Evolutionary conservation across 2,329 filamentous ascomycete species (phyloP).

Genomic region (Alternaria sp.): DNA sequence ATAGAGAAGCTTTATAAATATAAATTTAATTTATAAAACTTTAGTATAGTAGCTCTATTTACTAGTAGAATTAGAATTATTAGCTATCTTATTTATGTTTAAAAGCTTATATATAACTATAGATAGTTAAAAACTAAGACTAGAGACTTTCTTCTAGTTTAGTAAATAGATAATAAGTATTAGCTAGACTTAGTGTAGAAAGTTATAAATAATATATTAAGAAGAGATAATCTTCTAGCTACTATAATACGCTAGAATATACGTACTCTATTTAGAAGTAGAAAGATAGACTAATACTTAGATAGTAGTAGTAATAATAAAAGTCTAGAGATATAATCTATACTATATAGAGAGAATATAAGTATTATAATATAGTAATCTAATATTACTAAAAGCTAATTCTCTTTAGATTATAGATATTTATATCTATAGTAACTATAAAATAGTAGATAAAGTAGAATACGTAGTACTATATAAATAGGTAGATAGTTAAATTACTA

Average conservation of each 20-base stretch:
- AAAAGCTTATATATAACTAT: constrained; percentile 17
- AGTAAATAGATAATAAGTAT: constrained; percentile 13
- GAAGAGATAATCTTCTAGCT: constrained; percentile 3
- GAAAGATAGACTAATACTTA: constrained; percentile 5
- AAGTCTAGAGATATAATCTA: constrained; percentile 9
- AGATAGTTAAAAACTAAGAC: constrained; percentile 14
- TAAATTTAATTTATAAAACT: constrained; percentile 16
- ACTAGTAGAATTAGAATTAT: constrained; percentile 24
- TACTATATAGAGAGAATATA: constrained; percentile 14
- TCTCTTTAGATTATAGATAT: constrained; percentile 18
- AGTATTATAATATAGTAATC: not conserved
- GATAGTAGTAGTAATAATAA: not conserved
- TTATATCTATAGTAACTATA: constrained; percentile 18
- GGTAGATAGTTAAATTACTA: constrained; percentile 6
- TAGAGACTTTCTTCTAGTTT: constrained; percentile 22
- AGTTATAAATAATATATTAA: constrained; percentile 12
- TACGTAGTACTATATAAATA: constrained; percentile 5
- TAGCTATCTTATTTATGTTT: constrained; percentile 16
- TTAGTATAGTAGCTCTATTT: constrained; percentile 21
- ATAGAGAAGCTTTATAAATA: constrained; percentile 19
- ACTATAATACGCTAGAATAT: not conserved
- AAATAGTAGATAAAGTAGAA: constrained; percentile 9
- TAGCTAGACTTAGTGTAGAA: constrained; percentile 11
- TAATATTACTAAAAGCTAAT: constrained; percentile 3
- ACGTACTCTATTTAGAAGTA: not conserved